Evolutionary conservation across 2,329 filamentous ascomycete genomes (phyloP).

Genomic region (Zasmidium angulare): DNA sequence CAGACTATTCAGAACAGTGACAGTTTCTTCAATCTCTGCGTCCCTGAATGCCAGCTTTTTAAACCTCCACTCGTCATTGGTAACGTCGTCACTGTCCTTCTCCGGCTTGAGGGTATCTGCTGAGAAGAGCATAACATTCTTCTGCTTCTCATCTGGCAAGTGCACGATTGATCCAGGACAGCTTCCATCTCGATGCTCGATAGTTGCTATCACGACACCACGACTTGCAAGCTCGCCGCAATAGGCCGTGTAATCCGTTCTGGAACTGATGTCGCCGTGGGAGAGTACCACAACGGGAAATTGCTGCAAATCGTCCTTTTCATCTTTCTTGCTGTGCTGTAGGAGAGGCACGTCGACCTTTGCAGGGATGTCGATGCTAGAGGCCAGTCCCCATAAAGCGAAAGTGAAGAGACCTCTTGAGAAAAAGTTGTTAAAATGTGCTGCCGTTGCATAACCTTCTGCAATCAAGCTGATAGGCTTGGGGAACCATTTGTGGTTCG

Average conservation of each 20-base stretch:
- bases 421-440: conserved; percentile 35
- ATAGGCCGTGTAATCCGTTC: conserved; percentile 45
- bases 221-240: conserved; percentile 45
- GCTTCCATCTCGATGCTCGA: conserved; percentile 47
- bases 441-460: conserved; percentile 43
- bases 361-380: conserved; percentile 42
- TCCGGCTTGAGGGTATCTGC: conserved; percentile 34
- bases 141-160: conserved; percentile 32
- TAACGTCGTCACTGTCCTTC: conserved; percentile 10
- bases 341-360: conserved; percentile 37
- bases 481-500: conserved; percentile 43
- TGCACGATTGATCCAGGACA: conserved; percentile 43
- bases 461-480: conserved; percentile 43
- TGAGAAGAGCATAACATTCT: conserved; percentile 38
- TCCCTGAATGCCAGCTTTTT: conserved; percentile 40
- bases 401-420: conserved; percentile 38
- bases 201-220: conserved; percentile 43
- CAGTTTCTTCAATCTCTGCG: conserved; percentile 45
- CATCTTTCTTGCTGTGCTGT: neutral
- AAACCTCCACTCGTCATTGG: conserved; percentile 23
- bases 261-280: conserved; percentile 45
- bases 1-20: conserved; percentile 38
- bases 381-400: conserved; percentile 40
- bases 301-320: neutral
- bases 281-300: conserved; percentile 44